Evolutionary conservation across 78 protist genomes (phyloP), one percentile per base, ranked within the genome.

Genomic region (Parvularia atlantis): DNA sequence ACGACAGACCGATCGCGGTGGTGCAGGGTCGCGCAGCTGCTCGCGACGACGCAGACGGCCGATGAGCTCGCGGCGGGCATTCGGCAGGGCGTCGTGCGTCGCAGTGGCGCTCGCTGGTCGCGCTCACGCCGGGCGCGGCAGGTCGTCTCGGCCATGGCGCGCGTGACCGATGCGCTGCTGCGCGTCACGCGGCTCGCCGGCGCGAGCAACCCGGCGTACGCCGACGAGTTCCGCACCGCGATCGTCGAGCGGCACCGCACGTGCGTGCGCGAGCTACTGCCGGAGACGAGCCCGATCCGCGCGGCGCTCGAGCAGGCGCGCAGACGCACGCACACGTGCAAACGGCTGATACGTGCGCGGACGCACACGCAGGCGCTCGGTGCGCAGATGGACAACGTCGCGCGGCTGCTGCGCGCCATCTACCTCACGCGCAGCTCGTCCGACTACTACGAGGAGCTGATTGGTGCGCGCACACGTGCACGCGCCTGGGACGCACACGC

Each of bases 61-160:
- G 35, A 28, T 10, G 60, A 7, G n/a, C n/a, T 54, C 60, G 60
- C 35, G 33, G 6, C 16, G 35, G 35, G 14, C 30, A 54, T 14
- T 5, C 13, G 60, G 6, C 48, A 43, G 10, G 10, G 6, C 10
- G 6, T 43, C 10, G 6, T 43, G 22, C 48, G 6, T 43, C 48
- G 22, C 10, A 13, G 22, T n/a, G n/a, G n/a, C n/a, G n/a, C n/a
- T n/a, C 48, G 48, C n/a, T 10, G 33, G 40, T 36, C 2, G 6
- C 43, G 63, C 36, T 5, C 71, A 16, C 10, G 28, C 13, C 50
- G 52, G n/a, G 10, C 24, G 14, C 67, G 28, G 1, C 59, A 44
- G 22, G 69, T 73, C n/a, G 78, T 61, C 31, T 57, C 67, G 13
- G 78, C 78, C 30, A 59, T 73, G 78, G 78, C 52, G 26, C 69